These are phyloP conservation scores for Trichomonascus vanleenenianus DNA, from an alignment of 805 yeast genomes.

Conservation along the genomic window DNA sequence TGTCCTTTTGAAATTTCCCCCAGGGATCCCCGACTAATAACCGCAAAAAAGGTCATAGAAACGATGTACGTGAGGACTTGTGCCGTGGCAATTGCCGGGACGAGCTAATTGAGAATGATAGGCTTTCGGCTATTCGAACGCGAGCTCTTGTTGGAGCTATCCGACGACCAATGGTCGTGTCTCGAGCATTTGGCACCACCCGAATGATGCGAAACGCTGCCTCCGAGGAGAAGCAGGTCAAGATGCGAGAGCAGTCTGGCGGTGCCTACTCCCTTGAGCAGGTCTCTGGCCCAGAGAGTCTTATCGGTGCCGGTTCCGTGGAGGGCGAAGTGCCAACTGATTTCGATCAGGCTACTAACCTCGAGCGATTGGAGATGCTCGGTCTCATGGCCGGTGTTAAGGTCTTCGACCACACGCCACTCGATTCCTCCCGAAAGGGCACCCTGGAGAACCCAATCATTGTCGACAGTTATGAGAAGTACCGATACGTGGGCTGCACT, in stretches of 20 bases:
- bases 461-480: constrained; percentile 83
- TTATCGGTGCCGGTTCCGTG: constrained; percentile 88
- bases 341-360: constrained; percentile 95
- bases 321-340: constrained; percentile 83
- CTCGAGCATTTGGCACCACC: background rate
- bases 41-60: no score
- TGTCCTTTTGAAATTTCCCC: no score
- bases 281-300: constrained; percentile 66
- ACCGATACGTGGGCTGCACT: constrained; percentile 95
- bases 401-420: constrained; percentile 74
- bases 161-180: constrained; percentile 1
- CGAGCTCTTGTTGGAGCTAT: no score
- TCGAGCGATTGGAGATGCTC: constrained; percentile 90
- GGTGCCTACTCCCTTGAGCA: constrained; percentile 67
- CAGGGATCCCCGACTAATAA: no score
- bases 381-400: constrained; percentile 96
- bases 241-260: background rate
- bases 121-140: no score
- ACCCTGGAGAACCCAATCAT: constrained; percentile 83
- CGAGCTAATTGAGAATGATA: no score
- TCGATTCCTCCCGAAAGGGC: constrained; percentile 83
- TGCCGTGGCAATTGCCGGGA: no score
- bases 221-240: background rate
- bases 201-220: background rate
- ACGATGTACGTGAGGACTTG: no score